Conservation (phyloP, 1,284 basidiomycete genomes). For the Ustilago nuda region DNA sequence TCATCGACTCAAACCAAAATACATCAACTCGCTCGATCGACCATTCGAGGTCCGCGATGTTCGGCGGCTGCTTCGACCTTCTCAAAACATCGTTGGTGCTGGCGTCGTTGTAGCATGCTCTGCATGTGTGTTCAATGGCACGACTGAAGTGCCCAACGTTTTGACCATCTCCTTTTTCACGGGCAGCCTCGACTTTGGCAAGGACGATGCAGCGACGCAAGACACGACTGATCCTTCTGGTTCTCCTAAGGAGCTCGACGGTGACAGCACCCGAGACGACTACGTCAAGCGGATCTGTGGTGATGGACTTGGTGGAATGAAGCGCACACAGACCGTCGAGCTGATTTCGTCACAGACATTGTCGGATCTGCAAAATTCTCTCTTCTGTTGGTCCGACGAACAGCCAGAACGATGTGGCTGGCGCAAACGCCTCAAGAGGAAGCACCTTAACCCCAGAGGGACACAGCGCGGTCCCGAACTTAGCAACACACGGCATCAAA, state of each 20-base stretch:
- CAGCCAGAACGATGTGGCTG: conserved; percentile 42
- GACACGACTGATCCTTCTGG: background rate
- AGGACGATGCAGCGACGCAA: conserved; percentile 9
- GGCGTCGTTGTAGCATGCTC: too few relatives aligned
- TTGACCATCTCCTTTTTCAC: conserved; percentile 40
- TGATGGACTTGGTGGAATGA: conserved; percentile 43
- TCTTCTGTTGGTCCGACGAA: conserved; percentile 48
- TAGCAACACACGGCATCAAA: background rate
- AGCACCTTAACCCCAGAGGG: background rate
- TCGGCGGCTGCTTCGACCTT: conserved; percentile 10
- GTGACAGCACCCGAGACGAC: conserved; percentile 30
- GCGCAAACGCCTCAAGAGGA: conserved; percentile 24
- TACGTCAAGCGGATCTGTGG: conserved; percentile 44
- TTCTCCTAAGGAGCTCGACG: background rate
- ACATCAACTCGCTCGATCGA: conserved; percentile 44
- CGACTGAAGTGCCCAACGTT: conserved; percentile 1
- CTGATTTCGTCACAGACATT: conserved; percentile 38
- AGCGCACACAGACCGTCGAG: conserved; percentile 41
- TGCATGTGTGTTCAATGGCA: too few relatives aligned
- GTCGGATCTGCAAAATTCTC: conserved; percentile 18
- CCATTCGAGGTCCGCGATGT: conserved; percentile 28
- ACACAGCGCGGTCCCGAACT: background rate
- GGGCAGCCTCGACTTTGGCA: conserved; percentile 20
- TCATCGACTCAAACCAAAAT: conserved; percentile 36
- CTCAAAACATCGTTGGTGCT: background rate